Percentiles rank a stretch among this genome's conserved stretches.
Conservation (phyloP, 2,329 filamentous ascomycete species). For the Neurospora crassa region DNA sequence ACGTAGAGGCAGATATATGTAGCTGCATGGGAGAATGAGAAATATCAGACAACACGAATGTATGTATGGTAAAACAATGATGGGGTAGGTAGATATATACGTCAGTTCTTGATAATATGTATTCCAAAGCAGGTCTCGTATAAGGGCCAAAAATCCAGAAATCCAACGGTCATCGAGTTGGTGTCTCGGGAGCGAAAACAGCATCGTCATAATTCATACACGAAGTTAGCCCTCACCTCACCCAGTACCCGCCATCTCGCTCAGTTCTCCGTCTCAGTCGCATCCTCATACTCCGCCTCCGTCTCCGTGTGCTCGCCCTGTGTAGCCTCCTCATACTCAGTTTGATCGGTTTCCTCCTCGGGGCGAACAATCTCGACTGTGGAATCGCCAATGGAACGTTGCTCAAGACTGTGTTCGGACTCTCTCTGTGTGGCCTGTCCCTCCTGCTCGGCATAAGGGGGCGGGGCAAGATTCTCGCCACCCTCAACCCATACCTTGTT, state of each 20-base stretch:
- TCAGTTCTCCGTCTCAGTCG: background rate
- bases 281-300: slow-evolving; percentile 6
- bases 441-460: slow-evolving; percentile 30
- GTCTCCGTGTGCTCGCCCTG: slow-evolving; percentile 5
- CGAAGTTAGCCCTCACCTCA: background rate
- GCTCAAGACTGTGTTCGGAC: background rate
- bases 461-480: slow-evolving; percentile 38
- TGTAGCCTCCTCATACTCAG: slow-evolving; percentile 12
- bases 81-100: background rate
- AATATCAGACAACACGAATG: background rate
- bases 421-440: background rate
- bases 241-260: background rate
- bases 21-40: background rate
- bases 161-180: background rate
- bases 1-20: background rate
- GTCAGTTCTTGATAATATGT: background rate
- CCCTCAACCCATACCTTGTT: slow-evolving; percentile 50
- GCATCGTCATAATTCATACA: background rate
- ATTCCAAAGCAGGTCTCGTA: background rate
- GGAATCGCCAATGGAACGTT: background rate
- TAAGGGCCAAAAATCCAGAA: background rate
- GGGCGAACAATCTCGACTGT: background rate
- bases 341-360: slow-evolving; percentile 12
- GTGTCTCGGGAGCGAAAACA: background rate
- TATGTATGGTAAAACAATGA: background rate